Base-by-base conservation (phyloP, 768 basidiomycete species). In the Strobilomyces confusus region DNA sequence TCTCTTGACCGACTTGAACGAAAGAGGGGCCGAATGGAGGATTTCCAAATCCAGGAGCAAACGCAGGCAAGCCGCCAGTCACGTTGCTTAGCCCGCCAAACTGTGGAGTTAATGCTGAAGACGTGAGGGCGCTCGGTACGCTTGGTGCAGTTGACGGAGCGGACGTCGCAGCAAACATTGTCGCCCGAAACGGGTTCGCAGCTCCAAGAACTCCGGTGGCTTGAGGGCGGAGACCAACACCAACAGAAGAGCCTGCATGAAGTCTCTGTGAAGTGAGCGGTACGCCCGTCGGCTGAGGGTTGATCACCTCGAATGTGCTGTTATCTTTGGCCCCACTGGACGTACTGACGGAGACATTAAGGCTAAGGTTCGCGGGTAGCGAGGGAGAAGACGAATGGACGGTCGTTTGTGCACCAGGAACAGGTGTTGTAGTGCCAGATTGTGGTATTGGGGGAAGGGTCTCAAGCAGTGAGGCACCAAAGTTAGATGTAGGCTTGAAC, bases 401-500 rank as follows among this genome's bases (percentile, higher is more conserved):
- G 7, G 56, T 25, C 11, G 45, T 32, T 19, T 69, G 52, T 13
- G 25, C 47, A 44, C 49, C 58, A 8, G 55, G 53, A 9, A 73
- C 70, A 42, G 84, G 80, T 15, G 81, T 81, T 6, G 71, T 71
- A 1, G 80, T 69, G 4, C 69, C 66, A 6, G 85, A 82, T 32
- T 80, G 83, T 12, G 87, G 80, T 50, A 92, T 82, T 6, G 90
- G 75, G 3, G 92, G 92, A 23, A 93, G 70, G 3, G 82, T 79
- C 47, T 87, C 87, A 54, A 93, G 62, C 37, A 93, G 66, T 15
- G 83, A 81, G 32, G 87, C 83, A 29, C 91, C 91, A 64, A 93
- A 93, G 38, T 80, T 84, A 2, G 85, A 87, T 3, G 84, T 78
- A 3, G 91, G 91, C 63, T 91, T 90, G 76, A 93, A 93, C 7